These are phyloP conservation scores for Prunus padus DNA, from an alignment of 306 rosid genomes.

Conservation along the genomic window DNA sequence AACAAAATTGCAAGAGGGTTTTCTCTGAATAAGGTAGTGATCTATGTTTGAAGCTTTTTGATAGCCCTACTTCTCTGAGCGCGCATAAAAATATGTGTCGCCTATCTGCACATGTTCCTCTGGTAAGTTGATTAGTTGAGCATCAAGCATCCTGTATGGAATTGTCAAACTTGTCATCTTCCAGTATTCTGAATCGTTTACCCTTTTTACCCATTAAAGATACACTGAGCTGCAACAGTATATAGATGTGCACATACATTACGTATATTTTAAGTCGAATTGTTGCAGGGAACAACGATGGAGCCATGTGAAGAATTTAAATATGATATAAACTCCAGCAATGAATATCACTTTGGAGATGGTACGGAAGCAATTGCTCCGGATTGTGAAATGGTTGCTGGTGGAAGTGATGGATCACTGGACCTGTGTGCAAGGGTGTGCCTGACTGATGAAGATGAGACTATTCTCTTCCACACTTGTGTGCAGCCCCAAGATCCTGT, in stretches of 20 bases:
- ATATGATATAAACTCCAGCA: conserved; percentile 23
- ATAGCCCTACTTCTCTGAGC: conserved; percentile 39
- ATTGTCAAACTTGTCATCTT: not conserved
- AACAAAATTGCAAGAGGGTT: conserved; percentile 42
- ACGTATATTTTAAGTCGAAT: conserved; percentile 19
- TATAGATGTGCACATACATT: conserved; percentile 11
- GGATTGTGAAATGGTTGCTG: conserved; percentile 90
- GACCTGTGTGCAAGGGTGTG: conserved; percentile 81
- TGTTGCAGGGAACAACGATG: conserved; percentile 52
- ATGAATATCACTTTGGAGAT: conserved; percentile 28
- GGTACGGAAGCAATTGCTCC: conserved; percentile 54
- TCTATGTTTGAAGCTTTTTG: conserved; percentile 59
- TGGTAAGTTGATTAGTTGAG: conserved; percentile 41
- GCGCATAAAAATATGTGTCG: conserved; percentile 51
- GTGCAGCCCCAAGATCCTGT: conserved; percentile 63
- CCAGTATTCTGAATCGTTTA: not conserved
- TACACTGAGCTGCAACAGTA: conserved; percentile 9
- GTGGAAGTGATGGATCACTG: conserved; percentile 84
- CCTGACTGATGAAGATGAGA: conserved; percentile 76
- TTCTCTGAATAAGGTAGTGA: conserved; percentile 63
- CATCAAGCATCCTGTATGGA: not conserved
- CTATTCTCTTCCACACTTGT: conserved; percentile 57
- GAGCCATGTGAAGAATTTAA: conserved; percentile 27
- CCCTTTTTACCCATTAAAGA: conserved; percentile 6
- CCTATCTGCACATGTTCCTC: conserved; percentile 47